Evolutionary conservation across 305 asterid species (phyloP).

Genomic region (Fraxinus platypoda): DNA sequence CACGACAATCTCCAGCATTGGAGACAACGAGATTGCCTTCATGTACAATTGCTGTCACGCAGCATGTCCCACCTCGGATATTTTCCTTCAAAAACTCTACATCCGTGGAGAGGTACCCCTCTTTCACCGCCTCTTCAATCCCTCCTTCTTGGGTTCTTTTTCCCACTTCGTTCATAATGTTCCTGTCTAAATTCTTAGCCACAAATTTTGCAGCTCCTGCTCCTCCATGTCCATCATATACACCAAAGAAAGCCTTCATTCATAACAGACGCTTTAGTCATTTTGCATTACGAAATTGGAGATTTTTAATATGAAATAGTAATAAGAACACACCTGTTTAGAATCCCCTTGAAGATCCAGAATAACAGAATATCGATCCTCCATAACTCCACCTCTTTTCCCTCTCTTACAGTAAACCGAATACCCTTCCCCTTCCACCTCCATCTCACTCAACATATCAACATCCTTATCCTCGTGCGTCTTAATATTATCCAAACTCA

Average conservation of each 20-base stretch:
- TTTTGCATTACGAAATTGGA: neutral
- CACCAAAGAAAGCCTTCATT: conserved; percentile 68
- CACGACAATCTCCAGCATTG: conserved; percentile 90
- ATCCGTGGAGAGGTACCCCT: conserved; percentile 65
- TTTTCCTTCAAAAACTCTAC: conserved; percentile 57
- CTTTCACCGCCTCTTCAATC: conserved; percentile 51
- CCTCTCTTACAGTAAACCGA: conserved; percentile 77
- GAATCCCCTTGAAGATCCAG: conserved; percentile 51
- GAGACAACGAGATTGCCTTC: conserved; percentile 62
- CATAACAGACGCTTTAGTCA: neutral
- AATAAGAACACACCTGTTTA: conserved; percentile 48
- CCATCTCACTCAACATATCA: conserved; percentile 33
- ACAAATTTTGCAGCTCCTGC: conserved; percentile 85
- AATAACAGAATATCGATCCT: conserved; percentile 71
- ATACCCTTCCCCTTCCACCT: conserved; percentile 70
- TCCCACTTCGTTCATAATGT: conserved; percentile 50
- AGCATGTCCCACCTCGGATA: conserved; percentile 68
- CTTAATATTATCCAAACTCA: conserved; percentile 23
- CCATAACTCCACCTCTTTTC: conserved; percentile 59
- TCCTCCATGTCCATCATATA: conserved; percentile 95
- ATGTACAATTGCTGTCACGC: conserved; percentile 65
- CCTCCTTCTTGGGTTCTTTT: conserved; percentile 29
- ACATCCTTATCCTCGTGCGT: conserved; percentile 23
- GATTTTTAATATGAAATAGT: neutral
- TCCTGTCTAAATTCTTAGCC: conserved; percentile 57